These are phyloP conservation scores for Boletales sp. DNA, from an alignment of 768 basidiomycete species.

Conservation along the genomic window DNA sequence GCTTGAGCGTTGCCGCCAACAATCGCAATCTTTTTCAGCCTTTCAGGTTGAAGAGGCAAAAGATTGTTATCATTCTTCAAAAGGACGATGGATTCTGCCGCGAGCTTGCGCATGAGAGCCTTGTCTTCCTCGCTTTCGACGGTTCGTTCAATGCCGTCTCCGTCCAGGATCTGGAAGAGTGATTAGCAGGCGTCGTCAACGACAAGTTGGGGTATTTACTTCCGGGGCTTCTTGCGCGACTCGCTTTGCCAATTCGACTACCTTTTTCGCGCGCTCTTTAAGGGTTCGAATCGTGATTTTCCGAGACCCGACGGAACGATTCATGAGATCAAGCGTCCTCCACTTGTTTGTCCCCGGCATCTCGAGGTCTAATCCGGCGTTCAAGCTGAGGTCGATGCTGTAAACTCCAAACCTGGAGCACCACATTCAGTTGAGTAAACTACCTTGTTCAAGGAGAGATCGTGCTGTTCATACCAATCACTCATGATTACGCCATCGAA, in stretches of 20 bases:
- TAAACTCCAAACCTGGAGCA: conserved; percentile 66
- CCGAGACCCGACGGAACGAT: conserved; percentile 53
- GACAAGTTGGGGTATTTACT: conserved; percentile 29
- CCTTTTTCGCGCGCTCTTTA: conserved; percentile 61
- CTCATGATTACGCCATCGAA: conserved; percentile 76
- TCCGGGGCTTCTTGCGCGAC: conserved; percentile 66
- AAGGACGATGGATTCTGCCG: conserved; percentile 67
- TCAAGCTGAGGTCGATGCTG: conserved; percentile 57
- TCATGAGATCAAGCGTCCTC: conserved; percentile 66
- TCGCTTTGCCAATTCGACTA: conserved; percentile 67
- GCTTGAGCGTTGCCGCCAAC: conserved; percentile 66
- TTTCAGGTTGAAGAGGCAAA: conserved; percentile 33
- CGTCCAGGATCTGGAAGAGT: conserved; percentile 56
- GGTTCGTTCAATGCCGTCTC: conserved; percentile 64
- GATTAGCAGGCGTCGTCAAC: not conserved
- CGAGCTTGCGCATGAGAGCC: conserved; percentile 61
- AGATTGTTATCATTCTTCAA: conserved; percentile 62
- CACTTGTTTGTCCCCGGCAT: conserved; percentile 79
- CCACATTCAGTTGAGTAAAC: not conserved
- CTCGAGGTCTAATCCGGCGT: conserved; percentile 78
- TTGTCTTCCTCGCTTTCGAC: conserved; percentile 60
- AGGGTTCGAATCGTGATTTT: conserved; percentile 65
- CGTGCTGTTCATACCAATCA: conserved; percentile 55
- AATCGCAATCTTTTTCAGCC: conserved; percentile 67
- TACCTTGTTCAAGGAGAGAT: not conserved